Conservation (phyloP, 2,329 filamentous ascomycete species). For the Clarireedia homoeocarpa region DNA sequence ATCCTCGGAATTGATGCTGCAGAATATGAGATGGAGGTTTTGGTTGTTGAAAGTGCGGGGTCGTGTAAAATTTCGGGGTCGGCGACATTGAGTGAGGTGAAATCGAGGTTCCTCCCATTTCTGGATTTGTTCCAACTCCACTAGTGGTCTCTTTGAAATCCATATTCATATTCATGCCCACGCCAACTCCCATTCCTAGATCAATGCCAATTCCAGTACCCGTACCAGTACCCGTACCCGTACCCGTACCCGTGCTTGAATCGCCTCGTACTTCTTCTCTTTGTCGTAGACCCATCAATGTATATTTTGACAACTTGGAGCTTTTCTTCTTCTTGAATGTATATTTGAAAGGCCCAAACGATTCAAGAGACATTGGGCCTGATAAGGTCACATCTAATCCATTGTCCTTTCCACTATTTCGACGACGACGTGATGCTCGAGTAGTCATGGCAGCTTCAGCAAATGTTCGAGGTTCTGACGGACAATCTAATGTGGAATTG, state of each 20-base stretch:
- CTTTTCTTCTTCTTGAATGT: slow-evolving; percentile 13
- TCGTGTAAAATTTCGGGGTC: not conserved
- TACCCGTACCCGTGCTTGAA: not conserved
- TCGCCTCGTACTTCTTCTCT: not conserved
- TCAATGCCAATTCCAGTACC: not conserved
- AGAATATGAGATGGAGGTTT: not conserved
- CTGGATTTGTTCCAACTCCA: not conserved
- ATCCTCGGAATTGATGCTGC: not conserved
- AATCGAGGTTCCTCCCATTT: slow-evolving; percentile 7
- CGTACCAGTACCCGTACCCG: not conserved
- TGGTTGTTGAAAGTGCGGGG: not conserved
- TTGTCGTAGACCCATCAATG: not conserved
- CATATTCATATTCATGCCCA: not conserved
- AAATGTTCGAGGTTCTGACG: slow-evolving; percentile 1
- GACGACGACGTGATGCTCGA: slow-evolving; percentile 2
- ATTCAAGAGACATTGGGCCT: slow-evolving; percentile 11
- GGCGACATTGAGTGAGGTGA: not conserved
- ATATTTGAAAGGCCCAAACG: slow-evolving; percentile 12
- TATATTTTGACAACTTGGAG: not conserved
- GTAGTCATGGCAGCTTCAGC: slow-evolving; percentile 13
- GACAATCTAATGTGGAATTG: not conserved
- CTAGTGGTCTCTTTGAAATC: not conserved
- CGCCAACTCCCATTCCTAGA: not conserved
- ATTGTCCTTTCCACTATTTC: slow-evolving; percentile 1
- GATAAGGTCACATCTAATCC: slow-evolving; percentile 2